Base-by-base conservation (phyloP, 2,329 filamentous ascomycete genomes). In the Phyllachora maydis region DNA sequence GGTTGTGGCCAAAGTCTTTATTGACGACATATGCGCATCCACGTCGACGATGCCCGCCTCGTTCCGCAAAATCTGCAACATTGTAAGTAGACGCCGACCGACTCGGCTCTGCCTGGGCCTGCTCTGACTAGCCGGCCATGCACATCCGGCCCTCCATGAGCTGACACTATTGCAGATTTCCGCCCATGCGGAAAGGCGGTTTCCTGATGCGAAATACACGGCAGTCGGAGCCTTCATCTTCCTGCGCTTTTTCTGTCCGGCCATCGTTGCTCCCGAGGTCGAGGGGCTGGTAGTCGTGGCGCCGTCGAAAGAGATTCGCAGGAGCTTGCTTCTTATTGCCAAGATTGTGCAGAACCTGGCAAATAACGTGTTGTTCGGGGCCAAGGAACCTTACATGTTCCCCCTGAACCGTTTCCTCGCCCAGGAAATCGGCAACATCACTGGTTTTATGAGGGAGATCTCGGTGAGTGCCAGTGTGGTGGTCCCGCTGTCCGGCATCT, bases 371-470 rank as follows among this genome's bases (percentile, higher is more conserved):
- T 50, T 75, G 2, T 76, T 76, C 33, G 70, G 71, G 4, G 66
- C 67, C 16, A 76, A 76, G 41, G 70, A 76, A 37, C 65, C 67
- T 4, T 76, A 73, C 36, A 76, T 76, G 71, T 71, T 66, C 30
- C 66, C 70, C 2, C 46, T 76, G 12, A 75, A 76, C 36, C 60
- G 71, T 28, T 76, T 76, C 30, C 43, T 76, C 12, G 65, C 67
- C 1, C 56, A 70, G 31, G 71, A 76, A 32, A 75, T 76, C 24
- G 72, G 70, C 38, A 50, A 57, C 16, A 65, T 76, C 10, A 75
- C 68, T 2, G 63, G 60, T 0, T 76, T 76, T 34, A 44, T 76
- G 14, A 54, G 67, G 14, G 65, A 73, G 35, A 74, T 76, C 29
- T 74, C 69, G 17, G 68, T 69, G 37, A 40, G 59, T 41, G n/a